Base-by-base conservation (phyloP, 345 rosid genomes). In the Aethionema arabicum region DNA sequence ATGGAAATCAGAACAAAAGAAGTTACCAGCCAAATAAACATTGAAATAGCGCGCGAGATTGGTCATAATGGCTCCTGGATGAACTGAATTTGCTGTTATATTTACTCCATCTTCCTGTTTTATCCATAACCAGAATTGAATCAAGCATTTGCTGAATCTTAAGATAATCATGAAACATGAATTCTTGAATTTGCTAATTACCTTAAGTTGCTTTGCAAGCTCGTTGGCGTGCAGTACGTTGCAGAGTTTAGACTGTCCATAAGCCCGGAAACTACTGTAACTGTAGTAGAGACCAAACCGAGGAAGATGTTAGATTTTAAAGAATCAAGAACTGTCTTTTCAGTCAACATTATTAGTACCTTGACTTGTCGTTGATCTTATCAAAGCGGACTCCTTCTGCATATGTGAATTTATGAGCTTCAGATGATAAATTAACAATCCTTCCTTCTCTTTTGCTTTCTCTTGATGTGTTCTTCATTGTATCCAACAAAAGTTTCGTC, bases 31-130 rank as follows among this genome's bases (percentile, higher is more conserved):
- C 33, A 82, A 4, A 56, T 74, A 14, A 36, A 56, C 39, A 40
- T 65, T 58, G 47, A 54, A 52, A 57, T 79, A 65, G 32, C 84
- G 82, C 7, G 75, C 38, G 37, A 81, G 76, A 57, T 84, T 86
- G 49, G 95, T 89, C 38, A 67, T 71, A 32, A 89, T 77, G 16
- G 62, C 74, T 51, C 96, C 95, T 5, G 89, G 93, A 75, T 89
- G 91, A 75, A 89, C 59, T 21, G 91, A 84, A 33, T 86, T 89
- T 11, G 83, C 81, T 31, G 85, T 83, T 45, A 86, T 65, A 49
- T 80, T 68, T 5, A 35, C 84, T 47, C 74, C 81, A 32, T 83
- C 95, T 45, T 78, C 91, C 96, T 82, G 78, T 45, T 52, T 13
- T 12, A 57, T 7, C 11, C 48, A 55, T 36, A 63, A 63, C 8